Percentiles rank a stretch among this genome's conserved stretches.
Conservation (phyloP, 495 filamentous ascomycete genomes). For the Tetracladium marchalianum region DNA sequence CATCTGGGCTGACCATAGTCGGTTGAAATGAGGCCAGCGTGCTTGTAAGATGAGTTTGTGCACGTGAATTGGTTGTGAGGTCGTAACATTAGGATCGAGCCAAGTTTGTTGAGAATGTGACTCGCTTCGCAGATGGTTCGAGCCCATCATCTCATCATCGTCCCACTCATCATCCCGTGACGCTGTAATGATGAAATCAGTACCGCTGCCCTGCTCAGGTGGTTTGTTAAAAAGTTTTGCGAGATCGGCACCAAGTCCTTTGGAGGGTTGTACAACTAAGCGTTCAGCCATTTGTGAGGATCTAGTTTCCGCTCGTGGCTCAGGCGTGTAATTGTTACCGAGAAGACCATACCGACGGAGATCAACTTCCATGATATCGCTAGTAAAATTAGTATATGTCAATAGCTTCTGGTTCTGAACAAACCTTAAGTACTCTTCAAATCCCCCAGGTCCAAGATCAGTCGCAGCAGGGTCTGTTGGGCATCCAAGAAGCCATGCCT, state of each 20-base stretch:
- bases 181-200: slow-evolving; percentile 80
- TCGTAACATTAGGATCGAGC: slow-evolving; percentile 50
- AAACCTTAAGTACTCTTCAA: slow-evolving; percentile 71
- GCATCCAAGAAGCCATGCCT: slow-evolving; percentile 93
- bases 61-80: slow-evolving; percentile 82
- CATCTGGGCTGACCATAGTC: slow-evolving; percentile 88
- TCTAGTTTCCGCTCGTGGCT: slow-evolving; percentile 46
- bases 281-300: slow-evolving; percentile 33
- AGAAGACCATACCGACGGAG: slow-evolving; percentile 74
- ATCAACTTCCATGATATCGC: slow-evolving; percentile 87
- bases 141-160: slow-evolving; percentile 50
- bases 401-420: background rate
- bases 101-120: slow-evolving; percentile 44
- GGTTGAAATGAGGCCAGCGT: slow-evolving; percentile 91
- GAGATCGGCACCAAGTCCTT: slow-evolving; percentile 72
- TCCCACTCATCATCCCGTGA: slow-evolving; percentile 55
- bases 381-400: slow-evolving; percentile 3
- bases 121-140: slow-evolving; percentile 29
- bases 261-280: slow-evolving; percentile 30
- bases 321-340: slow-evolving; percentile 61
- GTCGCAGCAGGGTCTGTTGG: slow-evolving; percentile 49
- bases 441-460: slow-evolving; percentile 37
- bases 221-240: slow-evolving; percentile 73
- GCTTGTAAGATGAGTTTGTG: slow-evolving; percentile 89
- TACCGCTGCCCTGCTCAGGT: slow-evolving; percentile 68